Conservation (phyloP, 345 rosid genomes). For the Nasturtium officinale region DNA sequence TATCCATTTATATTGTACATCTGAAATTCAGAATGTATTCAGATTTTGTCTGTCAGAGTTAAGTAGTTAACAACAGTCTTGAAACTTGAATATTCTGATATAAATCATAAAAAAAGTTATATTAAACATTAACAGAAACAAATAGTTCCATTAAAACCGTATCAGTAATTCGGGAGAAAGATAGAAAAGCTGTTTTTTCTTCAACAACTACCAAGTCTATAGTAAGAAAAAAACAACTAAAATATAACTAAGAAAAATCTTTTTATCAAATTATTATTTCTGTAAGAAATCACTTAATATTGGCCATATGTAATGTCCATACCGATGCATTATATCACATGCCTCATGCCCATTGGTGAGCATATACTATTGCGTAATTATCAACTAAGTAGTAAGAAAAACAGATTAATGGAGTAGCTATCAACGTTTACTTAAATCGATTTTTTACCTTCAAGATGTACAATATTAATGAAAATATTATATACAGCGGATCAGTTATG, state of each 20-base stretch:
- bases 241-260: background rate
- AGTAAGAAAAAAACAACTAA: background rate
- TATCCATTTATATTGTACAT: conserved; percentile 21
- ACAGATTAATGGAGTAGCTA: background rate
- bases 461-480: too few species aligned
- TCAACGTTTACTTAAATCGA: background rate
- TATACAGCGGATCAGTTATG: too few species aligned
- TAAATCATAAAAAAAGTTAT: background rate
- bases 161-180: background rate
- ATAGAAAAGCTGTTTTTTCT: background rate
- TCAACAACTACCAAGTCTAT: background rate
- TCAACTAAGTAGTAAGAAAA: background rate
- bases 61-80: conserved; percentile 32
- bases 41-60: conserved; percentile 33
- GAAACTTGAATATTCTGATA: conserved; percentile 27
- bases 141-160: background rate
- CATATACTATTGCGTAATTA: background rate
- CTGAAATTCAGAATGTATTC: background rate
- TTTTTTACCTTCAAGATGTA: too few species aligned
- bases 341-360: background rate
- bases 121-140: background rate
- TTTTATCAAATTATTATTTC: background rate
- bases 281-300: too few species aligned
- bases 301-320: background rate
- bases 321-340: background rate